Percentiles rank a stretch among this genome's conserved stretches.
phyloP scores from a whole-genome alignment of 345 rosid species.

The Acer saccharum region DNA sequence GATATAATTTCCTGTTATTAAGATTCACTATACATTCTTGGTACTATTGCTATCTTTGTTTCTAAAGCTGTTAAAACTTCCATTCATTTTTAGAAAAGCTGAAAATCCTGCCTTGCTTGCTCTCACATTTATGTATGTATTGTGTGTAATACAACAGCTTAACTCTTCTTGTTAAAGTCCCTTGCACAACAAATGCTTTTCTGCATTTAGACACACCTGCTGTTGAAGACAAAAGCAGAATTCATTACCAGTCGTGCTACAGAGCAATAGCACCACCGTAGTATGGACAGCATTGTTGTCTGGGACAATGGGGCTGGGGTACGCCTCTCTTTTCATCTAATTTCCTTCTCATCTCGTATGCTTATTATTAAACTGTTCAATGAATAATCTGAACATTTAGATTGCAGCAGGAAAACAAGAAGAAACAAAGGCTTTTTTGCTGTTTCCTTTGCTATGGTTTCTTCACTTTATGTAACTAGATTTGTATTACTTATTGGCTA shows the following conservation, averaged over 20 bases:
- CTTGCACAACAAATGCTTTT: no score
- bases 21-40: no score
- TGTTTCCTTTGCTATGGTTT: neutral
- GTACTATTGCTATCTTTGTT: no score
- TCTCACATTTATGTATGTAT: no score
- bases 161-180: no score
- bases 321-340: conserved; percentile 23
- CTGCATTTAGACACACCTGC: neutral
- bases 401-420: neutral
- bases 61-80: no score
- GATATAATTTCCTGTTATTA: neutral
- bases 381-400: neutral
- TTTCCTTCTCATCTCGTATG: neutral
- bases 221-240: conserved; percentile 10
- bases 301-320: conserved; percentile 99
- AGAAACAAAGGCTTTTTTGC: no score
- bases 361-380: neutral
- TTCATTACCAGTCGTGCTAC: neutral
- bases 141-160: no score
- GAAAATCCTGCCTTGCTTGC: no score
- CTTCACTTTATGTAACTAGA: neutral
- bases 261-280: neutral
- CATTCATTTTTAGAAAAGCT: no score
- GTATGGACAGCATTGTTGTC: conserved; percentile 82
- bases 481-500: conserved; percentile 34